These are phyloP conservation scores for Tulasnella sp. DNA, from an alignment of 768 basidiomycete species.

Conservation along the genomic window DNA sequence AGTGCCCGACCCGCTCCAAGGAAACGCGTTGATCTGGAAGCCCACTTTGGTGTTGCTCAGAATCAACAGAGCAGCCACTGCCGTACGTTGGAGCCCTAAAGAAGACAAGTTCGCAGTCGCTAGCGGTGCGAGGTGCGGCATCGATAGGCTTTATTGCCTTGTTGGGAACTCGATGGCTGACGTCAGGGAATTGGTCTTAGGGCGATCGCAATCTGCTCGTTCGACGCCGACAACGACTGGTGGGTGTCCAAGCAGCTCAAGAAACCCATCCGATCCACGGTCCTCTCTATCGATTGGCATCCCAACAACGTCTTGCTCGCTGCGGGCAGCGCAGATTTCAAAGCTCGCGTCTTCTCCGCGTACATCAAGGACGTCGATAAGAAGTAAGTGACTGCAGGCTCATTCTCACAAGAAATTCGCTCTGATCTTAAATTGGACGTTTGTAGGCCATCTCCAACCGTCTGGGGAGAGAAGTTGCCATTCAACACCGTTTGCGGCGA, in stretches of 20 bases:
- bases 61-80: slow-evolving; percentile 93
- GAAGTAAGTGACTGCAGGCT: slow-evolving; percentile 49
- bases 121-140: slow-evolving; percentile 79
- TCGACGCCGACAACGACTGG: slow-evolving; percentile 98
- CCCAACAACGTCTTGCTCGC: slow-evolving; percentile 97
- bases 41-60: slow-evolving; percentile 93
- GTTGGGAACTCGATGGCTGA: background rate
- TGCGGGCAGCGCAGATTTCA: slow-evolving; percentile 96
- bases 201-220: slow-evolving; percentile 93
- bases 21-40: slow-evolving; percentile 70
- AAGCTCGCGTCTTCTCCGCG: slow-evolving; percentile 94
- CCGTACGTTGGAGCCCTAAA: slow-evolving; percentile 92
- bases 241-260: slow-evolving; percentile 97
- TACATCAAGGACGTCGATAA: slow-evolving; percentile 98
- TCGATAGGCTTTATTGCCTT: background rate
- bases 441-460: slow-evolving; percentile 72
- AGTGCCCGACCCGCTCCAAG: slow-evolving; percentile 66
- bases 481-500: slow-evolving; percentile 98
- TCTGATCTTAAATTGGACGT: background rate
- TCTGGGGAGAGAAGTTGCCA: slow-evolving; percentile 98
- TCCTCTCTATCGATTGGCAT: slow-evolving; percentile 94
- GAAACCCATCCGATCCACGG: slow-evolving; percentile 95
- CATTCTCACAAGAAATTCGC: background rate
- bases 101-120: slow-evolving; percentile 99
- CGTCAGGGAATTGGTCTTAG: slow-evolving; percentile 41